Conservation (phyloP, 2,329 filamentous ascomycete species). For the Fusarium humuli region DNA sequence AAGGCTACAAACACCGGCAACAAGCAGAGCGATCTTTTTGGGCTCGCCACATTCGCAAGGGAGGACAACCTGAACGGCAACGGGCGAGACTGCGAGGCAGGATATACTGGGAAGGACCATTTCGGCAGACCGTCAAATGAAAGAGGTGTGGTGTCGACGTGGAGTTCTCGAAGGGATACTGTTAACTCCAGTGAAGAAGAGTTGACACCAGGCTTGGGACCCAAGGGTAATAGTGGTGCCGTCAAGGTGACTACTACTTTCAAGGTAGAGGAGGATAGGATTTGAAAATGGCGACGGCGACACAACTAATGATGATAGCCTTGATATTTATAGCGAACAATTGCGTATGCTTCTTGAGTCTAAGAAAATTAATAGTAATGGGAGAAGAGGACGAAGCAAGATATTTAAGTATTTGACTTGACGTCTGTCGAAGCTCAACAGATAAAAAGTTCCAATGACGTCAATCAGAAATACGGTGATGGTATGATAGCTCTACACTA, state of each 20-base stretch:
- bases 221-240: constrained; percentile 12
- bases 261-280: constrained; percentile 28
- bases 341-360: background rate
- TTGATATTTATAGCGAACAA: constrained; percentile 28
- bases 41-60: constrained; percentile 46
- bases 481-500: background rate
- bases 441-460: constrained; percentile 27
- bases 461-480: constrained; percentile 1
- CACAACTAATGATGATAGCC: constrained; percentile 18
- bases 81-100: constrained; percentile 36
- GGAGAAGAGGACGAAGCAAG: background rate
- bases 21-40: constrained; percentile 42
- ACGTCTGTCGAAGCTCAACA: background rate
- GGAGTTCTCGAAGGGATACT: constrained; percentile 16
- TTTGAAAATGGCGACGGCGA: constrained; percentile 27
- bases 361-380: background rate
- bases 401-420: constrained; percentile 13
- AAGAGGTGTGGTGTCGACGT: constrained; percentile 25
- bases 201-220: constrained; percentile 24
- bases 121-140: constrained; percentile 24
- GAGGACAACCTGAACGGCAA: constrained; percentile 40
- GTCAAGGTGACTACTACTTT: constrained; percentile 38
- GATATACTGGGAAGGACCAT: constrained; percentile 36
- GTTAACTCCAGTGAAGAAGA: constrained; percentile 41
- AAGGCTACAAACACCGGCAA: constrained; percentile 23